Evolutionary conservation across 345 rosid species (phyloP), one percentile per base, ranked within the genome.

Genomic region (Melaleuca quinquenervia): DNA sequence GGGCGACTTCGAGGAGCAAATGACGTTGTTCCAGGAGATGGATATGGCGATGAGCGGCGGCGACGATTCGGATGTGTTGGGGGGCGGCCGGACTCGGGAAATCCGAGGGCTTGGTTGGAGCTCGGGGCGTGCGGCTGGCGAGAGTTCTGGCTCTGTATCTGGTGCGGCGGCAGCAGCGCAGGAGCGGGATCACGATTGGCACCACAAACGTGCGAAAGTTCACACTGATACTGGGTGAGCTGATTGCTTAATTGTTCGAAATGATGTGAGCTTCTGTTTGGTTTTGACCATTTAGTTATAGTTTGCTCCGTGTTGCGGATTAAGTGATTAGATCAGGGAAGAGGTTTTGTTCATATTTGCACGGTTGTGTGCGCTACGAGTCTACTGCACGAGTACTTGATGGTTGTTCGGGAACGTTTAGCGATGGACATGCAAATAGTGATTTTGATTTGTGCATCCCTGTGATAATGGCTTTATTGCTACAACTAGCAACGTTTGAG

Each of bases 191-290:
- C 90, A 92, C 27, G 96, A 93, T 89, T 90, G 86, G 27, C 90
- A 91, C 21, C 91, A 95, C 90, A 97, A 97, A 88, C 94, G 99
- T 85, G 98, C 98, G n/a, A 97, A 88, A 92, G 93, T 96, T 53
- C 87, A 91, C 84, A 84, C 91, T 82, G 92, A 86, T 64, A 83
- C 90, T 76, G 60, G 80, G 97, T 95, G 90, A 94, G 97, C 16
- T 18, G 84, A 50, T 51, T 27, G 55, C 56, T 83, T 83, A 52
- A 32, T 32, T 70, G 78, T 70, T 70, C 78, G 48, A 12, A 70
- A 41, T 18, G 78, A 9, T 36, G 48, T 21, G 44, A 13, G 44
- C 15, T 82, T 82, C n/a, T 82, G 44, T 52, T 82, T 1, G 84
- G 58, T 82, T 82, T 82, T 50, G 27, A 41, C 44, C 11, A 36